Base-by-base conservation (phyloP, 2,329 filamentous ascomycete species). In the Diaporthe sp. region DNA sequence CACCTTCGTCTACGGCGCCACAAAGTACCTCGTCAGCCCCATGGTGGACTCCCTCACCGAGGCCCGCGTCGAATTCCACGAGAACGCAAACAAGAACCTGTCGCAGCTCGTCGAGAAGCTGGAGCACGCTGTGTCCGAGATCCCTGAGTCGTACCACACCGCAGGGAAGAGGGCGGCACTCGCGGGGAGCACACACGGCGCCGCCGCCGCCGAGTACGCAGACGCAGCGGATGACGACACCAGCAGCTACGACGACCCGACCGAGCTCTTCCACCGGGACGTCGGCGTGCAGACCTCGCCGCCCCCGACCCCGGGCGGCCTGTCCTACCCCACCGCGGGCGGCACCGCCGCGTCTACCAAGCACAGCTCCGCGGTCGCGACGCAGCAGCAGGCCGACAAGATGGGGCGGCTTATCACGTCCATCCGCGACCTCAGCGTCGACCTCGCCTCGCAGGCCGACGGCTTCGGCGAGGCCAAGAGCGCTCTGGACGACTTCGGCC, bases 231-330 rank as follows among this genome's bases (percentile, higher is more conserved):
- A 82, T 44, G 86, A 85, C 76, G 79, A 82, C 58, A 83, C 82
- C n/a, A 88, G 86, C 80, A 88, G 88, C 37, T 87, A 85, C 75
- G 89, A 90, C 76, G 92, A 93, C 79, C 94, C 94, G 1, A 92
- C 93, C 1, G 94, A 96, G 83, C 90, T 96, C 77, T 97, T 95
- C 84, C 94, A 96, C 83, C 91, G 94, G 61, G 94, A 97, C 81
- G 90, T 95, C 76, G 94, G 94, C 78, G 94, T 94, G 1, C 94
- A 97, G 83, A 97, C 94, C 0, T 92, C 91, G 0, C 87, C 87
- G 1, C 85, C 85, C 0, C 82, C 87, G 3, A 87, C 87, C 5
- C 85, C 86, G 8, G 79, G 83, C 58, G 44, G 49, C 34, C 31
- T 77, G 12, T 51, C 74, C 31, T 80, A 81, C 61, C 79, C 82